Evolutionary conservation across 2,329 filamentous ascomycete species (phyloP), one percentile per base, ranked within the genome.

Genomic region (Fusarium duplospermum): DNA sequence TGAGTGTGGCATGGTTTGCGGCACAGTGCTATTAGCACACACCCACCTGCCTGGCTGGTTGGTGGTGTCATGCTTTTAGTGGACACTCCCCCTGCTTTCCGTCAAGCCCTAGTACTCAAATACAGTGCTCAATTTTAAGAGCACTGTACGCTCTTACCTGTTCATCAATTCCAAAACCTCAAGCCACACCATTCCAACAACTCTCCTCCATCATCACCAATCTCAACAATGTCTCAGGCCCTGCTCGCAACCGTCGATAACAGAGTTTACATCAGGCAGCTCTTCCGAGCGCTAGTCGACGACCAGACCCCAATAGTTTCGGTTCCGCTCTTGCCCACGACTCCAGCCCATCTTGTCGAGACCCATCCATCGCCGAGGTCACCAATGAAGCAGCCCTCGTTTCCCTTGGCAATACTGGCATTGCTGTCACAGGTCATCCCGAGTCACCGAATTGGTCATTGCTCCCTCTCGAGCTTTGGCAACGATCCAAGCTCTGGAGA

Each of bases 141-240:
- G 6, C 54, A 73, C 70, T 70, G 59, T 70, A 11, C 6, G 4
- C 7, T 1, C 13, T 20, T 22, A n/a, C 45, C 52, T 35, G 61
- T 31, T 63, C 58, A 50, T 35, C 29, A 54, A 35, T 38, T 52
- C 40, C 64, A 45, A 20, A 31, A 54, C n/a, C 16, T 64, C 40
- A 58, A 57, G 45, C 50, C 64, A 71, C 59, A 54, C 18, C 73
- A 75, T 75, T 75, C 73, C 73, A 74, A 27, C 22, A 14, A 56
- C 45, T 33, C 64, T 33, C 24, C 45, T 59, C 64, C 62, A 59
- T 36, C 50, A 52, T 56, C 38, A 45, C 47, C 38, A 42, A 52
- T 42, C 38, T 56, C 35, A 35, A 42, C 29, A 33, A 52, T 54
- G 36, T 64, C 45, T 56, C 52, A 33, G 60, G 24, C 35, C 27